Evolutionary conservation across 1,284 basidiomycete genomes (phyloP).

Genomic region (Sanghuangporus weigelae): DNA sequence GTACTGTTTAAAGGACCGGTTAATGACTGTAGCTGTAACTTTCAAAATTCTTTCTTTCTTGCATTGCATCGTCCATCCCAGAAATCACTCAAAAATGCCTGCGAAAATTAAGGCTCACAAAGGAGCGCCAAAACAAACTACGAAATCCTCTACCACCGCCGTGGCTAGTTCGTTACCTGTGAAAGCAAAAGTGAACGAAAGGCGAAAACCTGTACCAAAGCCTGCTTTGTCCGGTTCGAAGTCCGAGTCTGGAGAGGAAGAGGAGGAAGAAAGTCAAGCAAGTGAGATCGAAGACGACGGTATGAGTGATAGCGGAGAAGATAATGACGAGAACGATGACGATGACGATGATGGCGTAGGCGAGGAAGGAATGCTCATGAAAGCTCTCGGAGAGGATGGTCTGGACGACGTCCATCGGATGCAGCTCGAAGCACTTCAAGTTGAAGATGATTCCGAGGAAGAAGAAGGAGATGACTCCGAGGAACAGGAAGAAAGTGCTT

Average conservation of each 20-base stretch:
- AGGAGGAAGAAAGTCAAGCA: not conserved
- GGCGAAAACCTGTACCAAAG: not conserved
- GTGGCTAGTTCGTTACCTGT: not conserved
- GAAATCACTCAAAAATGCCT: not conserved
- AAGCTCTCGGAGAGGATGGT: conserved; percentile 61
- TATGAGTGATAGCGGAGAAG: not conserved
- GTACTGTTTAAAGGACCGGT: no score
- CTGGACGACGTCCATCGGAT: conserved; percentile 56
- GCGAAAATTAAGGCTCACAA: not conserved
- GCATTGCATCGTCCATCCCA: not conserved
- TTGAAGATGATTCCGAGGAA: conserved; percentile 21
- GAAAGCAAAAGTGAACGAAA: not conserved
- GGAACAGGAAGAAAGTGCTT: conserved; percentile 20
- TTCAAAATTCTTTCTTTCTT: no score
- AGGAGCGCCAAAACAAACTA: not conserved
- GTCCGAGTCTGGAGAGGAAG: not conserved
- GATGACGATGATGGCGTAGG: conserved; percentile 57
- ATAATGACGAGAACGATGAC: conserved; percentile 12
- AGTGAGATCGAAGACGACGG: not conserved
- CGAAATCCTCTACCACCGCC: not conserved
- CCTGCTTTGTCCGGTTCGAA: not conserved
- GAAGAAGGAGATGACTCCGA: conserved; percentile 20
- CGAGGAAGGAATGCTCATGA: conserved; percentile 61
- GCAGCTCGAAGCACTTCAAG: conserved; percentile 40
- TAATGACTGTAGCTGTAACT: no score